Base-by-base conservation (phyloP, 495 filamentous ascomycete genomes). In the Platismatia glauca region DNA sequence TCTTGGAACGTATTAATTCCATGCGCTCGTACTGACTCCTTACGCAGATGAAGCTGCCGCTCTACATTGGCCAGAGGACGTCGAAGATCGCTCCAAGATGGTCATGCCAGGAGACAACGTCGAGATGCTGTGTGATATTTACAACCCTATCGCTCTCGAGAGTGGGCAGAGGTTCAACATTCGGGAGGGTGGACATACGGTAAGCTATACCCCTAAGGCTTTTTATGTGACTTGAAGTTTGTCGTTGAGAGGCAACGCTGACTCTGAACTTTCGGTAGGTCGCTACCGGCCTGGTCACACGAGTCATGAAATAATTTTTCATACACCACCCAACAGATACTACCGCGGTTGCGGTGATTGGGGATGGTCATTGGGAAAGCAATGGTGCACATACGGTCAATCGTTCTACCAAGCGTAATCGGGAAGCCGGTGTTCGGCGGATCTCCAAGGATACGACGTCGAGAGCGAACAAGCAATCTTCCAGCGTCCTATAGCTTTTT, bases 41-140 rank as follows among this genome's bases (percentile, higher is more conserved):
- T 20, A 18, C 55, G 37, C 66, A 79, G 84, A 98, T 77, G 93
- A 96, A 78, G 78, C 94, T 57, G 85, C 83, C 71, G 79, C 83
- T 31, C 84, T 98, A 61, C 80, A 76, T 70, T 95, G 91, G 87
- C 89, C 90, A 60, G 90, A 89, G 62, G 91, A 86, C 59, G 82
- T 76, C 50, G 80, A 83, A 73, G 84, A 89, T 69, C 75, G 81
- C 61, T 77, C 75, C 70, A 88, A 85, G 77, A 86, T 91, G 78
- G 87, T 96, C 73, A 91, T 94, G 90, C 94, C 94, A 59, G 94
- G 94, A 72, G 94, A 98, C 83, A 98, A 98, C 79, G 86, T 94
- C 67, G 95, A 97, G 84, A 94, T 98, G 90, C 75, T 89, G 64
- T 88, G 88, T 76, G 79, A 83, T 65, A 85, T 95, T 65, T 79